A percentile compares a stretch with the other conserved stretches of the same genome.
Evolutionary conservation across 148 eudicot genomes (phyloP).

Genomic region (Rhododendron williamsianum): DNA sequence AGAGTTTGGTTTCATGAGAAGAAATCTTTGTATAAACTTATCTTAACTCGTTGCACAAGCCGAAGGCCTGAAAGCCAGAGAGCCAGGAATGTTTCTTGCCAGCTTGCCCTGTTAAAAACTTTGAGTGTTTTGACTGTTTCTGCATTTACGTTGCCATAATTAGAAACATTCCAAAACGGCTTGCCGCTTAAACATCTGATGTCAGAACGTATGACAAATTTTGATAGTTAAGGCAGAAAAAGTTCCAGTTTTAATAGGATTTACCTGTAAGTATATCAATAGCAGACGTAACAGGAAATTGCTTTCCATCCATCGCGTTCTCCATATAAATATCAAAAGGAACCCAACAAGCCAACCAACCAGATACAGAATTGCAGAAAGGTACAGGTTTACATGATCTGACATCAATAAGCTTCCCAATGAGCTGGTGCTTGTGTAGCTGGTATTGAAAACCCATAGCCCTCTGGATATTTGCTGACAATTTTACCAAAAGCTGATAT

Average conservation of each 20-base stretch:
- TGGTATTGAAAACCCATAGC: constrained; percentile 16
- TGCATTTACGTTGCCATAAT: constrained; percentile 7
- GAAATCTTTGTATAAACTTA: background rate
- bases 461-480: constrained; percentile 20
- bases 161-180: background rate
- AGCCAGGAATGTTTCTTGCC: constrained; percentile 34
- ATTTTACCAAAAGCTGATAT: constrained; percentile 4
- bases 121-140: constrained; percentile 19
- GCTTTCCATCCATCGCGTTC: constrained; percentile 27
- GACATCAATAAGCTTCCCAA: constrained; percentile 18
- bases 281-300: constrained; percentile 26
- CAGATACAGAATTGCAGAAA: constrained; percentile 12
- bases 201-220: background rate
- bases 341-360: constrained; percentile 23
- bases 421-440: constrained; percentile 22
- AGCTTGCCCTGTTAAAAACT: constrained; percentile 27
- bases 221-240: background rate
- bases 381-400: constrained; percentile 15
- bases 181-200: background rate
- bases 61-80: constrained; percentile 30
- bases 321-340: constrained; percentile 28
- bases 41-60: constrained; percentile 29
- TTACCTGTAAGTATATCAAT: constrained; percentile 25
- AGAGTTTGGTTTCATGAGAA: background rate
- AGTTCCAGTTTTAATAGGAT: background rate